These are phyloP conservation scores for Chytriomyces sp. DNA, from an alignment of 192 early-diverging fungal species.

Conservation along the genomic window DNA sequence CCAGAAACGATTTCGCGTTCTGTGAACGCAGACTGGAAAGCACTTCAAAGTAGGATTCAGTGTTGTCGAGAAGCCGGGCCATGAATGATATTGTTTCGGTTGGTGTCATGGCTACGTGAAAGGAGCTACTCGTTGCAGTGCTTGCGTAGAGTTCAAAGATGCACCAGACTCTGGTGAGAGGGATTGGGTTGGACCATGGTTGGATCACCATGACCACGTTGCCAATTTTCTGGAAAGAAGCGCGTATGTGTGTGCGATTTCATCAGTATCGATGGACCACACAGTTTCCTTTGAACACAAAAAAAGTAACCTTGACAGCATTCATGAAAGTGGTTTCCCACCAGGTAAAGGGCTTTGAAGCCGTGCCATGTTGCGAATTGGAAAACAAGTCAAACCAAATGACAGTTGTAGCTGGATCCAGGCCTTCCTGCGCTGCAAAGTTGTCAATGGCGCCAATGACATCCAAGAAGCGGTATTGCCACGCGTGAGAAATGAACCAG, in stretches of 20 bases:
- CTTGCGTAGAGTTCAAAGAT: constrained; percentile 41
- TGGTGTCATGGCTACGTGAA: constrained; percentile 28
- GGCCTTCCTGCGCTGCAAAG: neutral
- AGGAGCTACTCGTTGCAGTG: constrained; percentile 15
- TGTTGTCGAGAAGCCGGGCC: neutral
- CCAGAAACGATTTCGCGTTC: neutral
- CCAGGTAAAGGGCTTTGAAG: constrained; percentile 34
- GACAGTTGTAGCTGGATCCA: constrained; percentile 20
- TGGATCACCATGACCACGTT: constrained; percentile 35
- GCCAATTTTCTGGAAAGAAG: constrained; percentile 22
- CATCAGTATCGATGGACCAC: neutral
- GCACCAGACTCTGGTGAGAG: constrained; percentile 40
- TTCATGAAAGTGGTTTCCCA: constrained; percentile 43
- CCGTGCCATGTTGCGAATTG: constrained; percentile 41
- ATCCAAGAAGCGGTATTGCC: constrained; percentile 41
- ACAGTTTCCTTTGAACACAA: neutral
- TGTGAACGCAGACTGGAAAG: neutral
- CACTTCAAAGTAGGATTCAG: neutral
- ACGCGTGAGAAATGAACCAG: constrained; percentile 43
- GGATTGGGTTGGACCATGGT: constrained; percentile 40
- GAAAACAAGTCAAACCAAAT: constrained; percentile 49
- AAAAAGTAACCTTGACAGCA: constrained; percentile 22
- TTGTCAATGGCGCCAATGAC: constrained; percentile 38
- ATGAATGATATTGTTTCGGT: neutral
- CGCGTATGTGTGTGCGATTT: too few relatives aligned